Conservation (phyloP, 768 basidiomycete genomes). For the Russula earlei region DNA sequence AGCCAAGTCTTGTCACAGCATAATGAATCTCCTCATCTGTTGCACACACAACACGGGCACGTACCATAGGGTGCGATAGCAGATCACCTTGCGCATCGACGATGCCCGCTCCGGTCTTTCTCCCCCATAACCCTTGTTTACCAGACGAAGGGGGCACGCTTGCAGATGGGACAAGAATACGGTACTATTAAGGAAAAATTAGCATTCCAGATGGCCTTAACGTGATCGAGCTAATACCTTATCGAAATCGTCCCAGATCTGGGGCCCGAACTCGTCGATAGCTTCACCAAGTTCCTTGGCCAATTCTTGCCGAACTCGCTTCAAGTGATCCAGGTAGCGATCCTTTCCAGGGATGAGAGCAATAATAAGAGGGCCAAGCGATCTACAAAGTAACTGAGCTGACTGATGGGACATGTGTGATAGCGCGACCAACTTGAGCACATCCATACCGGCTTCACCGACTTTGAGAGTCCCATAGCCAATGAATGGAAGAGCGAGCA, state of each 20-base stretch:
- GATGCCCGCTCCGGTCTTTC: slow-evolving; percentile 67
- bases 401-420: slow-evolving; percentile 2
- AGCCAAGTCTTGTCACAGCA: slow-evolving; percentile 54
- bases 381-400: slow-evolving; percentile 37
- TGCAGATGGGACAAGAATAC: slow-evolving; percentile 78
- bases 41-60: slow-evolving; percentile 22
- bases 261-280: slow-evolving; percentile 83
- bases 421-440: slow-evolving; percentile 64
- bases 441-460: slow-evolving; percentile 95
- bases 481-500: slow-evolving; percentile 70
- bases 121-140: slow-evolving; percentile 62
- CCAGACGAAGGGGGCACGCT: slow-evolving; percentile 72
- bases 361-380: slow-evolving; percentile 81
- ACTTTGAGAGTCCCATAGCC: slow-evolving; percentile 92
- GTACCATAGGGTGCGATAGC: slow-evolving; percentile 77
- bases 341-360: slow-evolving; percentile 85
- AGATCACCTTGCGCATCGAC: slow-evolving; percentile 75
- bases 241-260: slow-evolving; percentile 79
- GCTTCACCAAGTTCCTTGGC: slow-evolving; percentile 75
- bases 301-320: slow-evolving; percentile 59
- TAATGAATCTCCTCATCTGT: background rate
- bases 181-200: slow-evolving; percentile 21
- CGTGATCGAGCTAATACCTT: slow-evolving; percentile 37
- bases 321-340: slow-evolving; percentile 62
- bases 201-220: background rate